A percentile compares a stretch with the other conserved stretches of the same genome.
These are phyloP conservation scores for Raddia distichophylla DNA, from an alignment of 176 grass and related monocot genomes.

Conservation along the genomic window DNA sequence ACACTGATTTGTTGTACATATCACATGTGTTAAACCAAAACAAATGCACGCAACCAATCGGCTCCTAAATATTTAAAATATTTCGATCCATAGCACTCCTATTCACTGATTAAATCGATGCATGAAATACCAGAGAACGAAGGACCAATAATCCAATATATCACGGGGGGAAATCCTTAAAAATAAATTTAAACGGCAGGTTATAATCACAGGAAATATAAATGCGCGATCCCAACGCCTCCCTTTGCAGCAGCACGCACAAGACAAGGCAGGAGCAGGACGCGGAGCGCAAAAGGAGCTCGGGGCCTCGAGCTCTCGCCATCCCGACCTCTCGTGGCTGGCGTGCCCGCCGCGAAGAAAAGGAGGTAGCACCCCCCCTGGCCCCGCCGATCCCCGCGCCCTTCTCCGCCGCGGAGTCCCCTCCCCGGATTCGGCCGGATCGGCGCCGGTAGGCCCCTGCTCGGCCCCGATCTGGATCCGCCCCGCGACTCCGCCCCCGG, in stretches of 20 bases:
- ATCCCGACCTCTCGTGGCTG: constrained; percentile 17
- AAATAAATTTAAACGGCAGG: too few species aligned
- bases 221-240: too few species aligned
- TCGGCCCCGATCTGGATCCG: constrained; percentile 15
- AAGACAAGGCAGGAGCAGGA: neutral
- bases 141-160: too few species aligned
- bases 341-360: constrained; percentile 27
- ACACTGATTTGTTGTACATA: too few species aligned
- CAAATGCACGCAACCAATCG: too few species aligned
- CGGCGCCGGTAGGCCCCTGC: neutral
- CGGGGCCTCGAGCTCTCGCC: constrained; percentile 18
- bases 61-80: too few species aligned
- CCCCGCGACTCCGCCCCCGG: neutral
- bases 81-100: too few species aligned
- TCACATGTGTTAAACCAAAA: too few species aligned
- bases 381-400: neutral
- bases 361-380: constrained; percentile 17
- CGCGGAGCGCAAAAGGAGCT: constrained; percentile 8
- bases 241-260: neutral
- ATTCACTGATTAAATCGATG: too few species aligned
- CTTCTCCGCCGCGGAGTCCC: neutral
- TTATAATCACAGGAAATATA: too few species aligned
- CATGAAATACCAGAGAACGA: too few species aligned
- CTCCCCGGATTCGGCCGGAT: constrained; percentile 11
- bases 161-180: too few species aligned